phyloP scores from a whole-genome alignment of 495 filamentous ascomycete genomes.

The Chaetomium tenue region DNA sequence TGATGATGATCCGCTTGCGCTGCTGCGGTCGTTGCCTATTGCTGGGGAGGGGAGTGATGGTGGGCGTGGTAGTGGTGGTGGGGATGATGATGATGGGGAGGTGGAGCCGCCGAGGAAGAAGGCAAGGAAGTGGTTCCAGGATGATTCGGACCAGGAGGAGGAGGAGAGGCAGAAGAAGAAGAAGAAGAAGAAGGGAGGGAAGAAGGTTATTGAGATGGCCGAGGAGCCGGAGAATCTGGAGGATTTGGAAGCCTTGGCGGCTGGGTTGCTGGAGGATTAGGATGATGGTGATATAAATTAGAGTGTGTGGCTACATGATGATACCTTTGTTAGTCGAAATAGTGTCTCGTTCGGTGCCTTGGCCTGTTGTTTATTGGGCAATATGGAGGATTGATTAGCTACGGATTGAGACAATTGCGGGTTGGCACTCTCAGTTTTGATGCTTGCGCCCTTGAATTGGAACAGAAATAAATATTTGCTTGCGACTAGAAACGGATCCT shows the following conservation, averaged over 20 bases:
- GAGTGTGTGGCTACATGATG: background rate
- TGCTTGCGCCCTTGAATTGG: background rate
- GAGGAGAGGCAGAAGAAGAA: constrained; percentile 44
- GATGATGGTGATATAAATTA: background rate
- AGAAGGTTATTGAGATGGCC: constrained; percentile 54
- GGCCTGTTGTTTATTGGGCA: too few species aligned
- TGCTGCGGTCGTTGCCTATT: constrained; percentile 51
- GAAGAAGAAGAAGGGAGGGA: constrained; percentile 43
- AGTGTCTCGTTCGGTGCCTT: background rate
- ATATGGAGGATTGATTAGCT: too few species aligned
- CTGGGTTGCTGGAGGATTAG: constrained; percentile 67
- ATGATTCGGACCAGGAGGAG: constrained; percentile 45
- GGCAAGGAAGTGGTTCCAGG: constrained; percentile 51
- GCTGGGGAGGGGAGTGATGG: constrained; percentile 42
- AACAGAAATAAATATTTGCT: background rate
- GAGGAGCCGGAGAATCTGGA: constrained; percentile 79
- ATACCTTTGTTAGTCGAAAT: background rate
- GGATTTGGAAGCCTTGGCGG: constrained; percentile 84
- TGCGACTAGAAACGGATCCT: background rate
- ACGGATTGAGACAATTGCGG: too few species aligned
- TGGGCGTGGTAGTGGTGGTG: constrained; percentile 21
- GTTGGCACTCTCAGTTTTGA: background rate
- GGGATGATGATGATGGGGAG: constrained; percentile 39
- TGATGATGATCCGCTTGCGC: constrained; percentile 49
- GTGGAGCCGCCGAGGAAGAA: constrained; percentile 45